Evolutionary conservation across 1,139 yeast genomes (phyloP).

Genomic region (Diutina rugosa): DNA sequence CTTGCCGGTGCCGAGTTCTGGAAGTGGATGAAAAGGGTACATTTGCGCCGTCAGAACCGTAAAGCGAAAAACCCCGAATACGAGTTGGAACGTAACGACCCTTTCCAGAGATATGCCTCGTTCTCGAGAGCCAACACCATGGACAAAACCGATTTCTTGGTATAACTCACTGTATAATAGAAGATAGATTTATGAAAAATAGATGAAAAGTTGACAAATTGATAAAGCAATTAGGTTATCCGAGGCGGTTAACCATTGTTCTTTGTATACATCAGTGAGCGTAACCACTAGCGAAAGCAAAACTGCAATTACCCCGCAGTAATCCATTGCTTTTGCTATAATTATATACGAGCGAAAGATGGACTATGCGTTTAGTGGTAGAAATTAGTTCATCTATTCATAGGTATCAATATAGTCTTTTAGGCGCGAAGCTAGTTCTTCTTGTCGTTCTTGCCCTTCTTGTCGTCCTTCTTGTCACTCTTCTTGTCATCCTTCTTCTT

Average conservation of each 20-base stretch:
- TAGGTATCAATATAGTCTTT: not conserved
- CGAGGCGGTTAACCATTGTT: too few species aligned
- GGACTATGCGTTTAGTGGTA: not conserved
- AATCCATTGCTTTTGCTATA: too few species aligned
- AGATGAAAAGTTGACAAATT: too few species aligned
- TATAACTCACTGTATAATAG: not conserved
- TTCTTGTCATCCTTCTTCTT: not conserved
- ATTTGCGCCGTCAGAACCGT: constrained; percentile 22
- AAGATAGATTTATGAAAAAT: not conserved
- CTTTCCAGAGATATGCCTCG: constrained; percentile 50
- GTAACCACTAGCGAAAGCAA: too few species aligned
- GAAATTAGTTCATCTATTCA: not conserved
- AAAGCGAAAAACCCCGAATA: constrained; percentile 39
- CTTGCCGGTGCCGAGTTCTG: constrained; percentile 50
- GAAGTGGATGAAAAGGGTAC: constrained; percentile 55
- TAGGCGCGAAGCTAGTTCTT: not conserved
- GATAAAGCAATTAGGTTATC: too few species aligned
- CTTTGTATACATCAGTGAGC: too few species aligned
- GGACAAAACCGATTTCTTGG: constrained; percentile 7
- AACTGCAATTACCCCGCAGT: too few species aligned
- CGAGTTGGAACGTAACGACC: constrained; percentile 51
- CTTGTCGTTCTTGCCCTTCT: not conserved
- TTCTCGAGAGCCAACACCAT: constrained; percentile 37
- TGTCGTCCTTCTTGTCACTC: not conserved
- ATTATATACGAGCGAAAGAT: not conserved